phyloP scores from a whole-genome alignment of 129 eudicot species.

The Lactuca saligna region DNA sequence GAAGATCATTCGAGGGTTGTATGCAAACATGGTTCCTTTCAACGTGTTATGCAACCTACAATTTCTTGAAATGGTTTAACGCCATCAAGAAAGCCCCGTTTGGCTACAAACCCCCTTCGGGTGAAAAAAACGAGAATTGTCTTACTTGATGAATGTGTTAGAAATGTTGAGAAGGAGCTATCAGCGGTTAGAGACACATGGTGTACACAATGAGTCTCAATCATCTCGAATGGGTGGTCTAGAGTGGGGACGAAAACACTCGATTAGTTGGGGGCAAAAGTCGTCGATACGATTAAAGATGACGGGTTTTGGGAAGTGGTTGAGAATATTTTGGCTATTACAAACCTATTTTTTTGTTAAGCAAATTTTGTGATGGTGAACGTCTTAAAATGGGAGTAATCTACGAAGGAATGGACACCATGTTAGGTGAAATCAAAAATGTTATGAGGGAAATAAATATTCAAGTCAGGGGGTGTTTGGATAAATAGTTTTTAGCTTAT shows the following conservation, averaged over 20 bases:
- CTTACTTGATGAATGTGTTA: background rate
- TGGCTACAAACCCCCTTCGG: background rate
- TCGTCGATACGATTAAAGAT: background rate
- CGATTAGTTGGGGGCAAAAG: background rate
- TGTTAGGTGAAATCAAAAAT: too few relatives aligned
- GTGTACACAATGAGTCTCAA: slow-evolving; percentile 6
- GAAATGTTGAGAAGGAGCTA: slow-evolving; percentile 6
- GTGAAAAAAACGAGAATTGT: background rate
- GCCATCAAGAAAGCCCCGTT: slow-evolving; percentile 5
- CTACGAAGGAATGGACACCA: too few relatives aligned
- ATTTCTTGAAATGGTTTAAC: background rate
- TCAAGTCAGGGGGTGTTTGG: too few relatives aligned
- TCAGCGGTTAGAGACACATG: background rate
- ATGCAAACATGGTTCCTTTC: background rate
- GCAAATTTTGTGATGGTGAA: too few relatives aligned
- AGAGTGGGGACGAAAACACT: background rate
- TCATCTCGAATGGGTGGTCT: background rate
- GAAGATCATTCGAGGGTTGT: background rate
- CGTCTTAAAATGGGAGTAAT: too few relatives aligned
- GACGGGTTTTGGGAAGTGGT: slow-evolving; percentile 9
- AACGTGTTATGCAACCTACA: background rate
- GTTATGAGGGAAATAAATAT: too few relatives aligned
- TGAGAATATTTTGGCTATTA: too few relatives aligned
- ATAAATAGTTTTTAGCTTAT: too few relatives aligned
- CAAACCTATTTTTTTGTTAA: too few relatives aligned